Evolutionary conservation across 208 protist species (phyloP).

Genomic region (Trichomonas vaginalis): DNA sequence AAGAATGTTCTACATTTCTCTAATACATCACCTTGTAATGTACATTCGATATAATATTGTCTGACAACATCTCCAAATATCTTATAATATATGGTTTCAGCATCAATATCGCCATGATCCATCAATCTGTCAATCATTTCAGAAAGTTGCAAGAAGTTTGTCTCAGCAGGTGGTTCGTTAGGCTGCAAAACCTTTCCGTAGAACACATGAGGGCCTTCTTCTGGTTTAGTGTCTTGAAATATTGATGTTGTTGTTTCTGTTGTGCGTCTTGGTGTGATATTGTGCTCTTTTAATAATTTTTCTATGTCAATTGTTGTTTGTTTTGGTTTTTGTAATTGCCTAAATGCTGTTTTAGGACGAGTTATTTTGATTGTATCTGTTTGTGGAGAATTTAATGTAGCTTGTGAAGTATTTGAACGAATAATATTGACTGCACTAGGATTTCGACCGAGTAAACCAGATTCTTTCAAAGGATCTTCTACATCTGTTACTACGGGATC

Average conservation of each 20-base stretch:
- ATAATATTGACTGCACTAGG: neutral
- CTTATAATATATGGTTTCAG: neutral
- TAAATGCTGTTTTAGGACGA: neutral
- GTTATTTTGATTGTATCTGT: neutral
- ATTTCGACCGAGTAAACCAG: neutral
- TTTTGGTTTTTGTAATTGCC: neutral
- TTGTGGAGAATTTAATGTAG: neutral
- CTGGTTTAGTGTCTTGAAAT: neutral
- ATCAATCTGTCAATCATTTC: neutral
- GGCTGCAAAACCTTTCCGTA: neutral
- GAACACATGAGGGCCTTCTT: neutral
- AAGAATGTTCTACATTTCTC: neutral
- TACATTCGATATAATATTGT: constrained; percentile 13
- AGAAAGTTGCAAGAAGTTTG: neutral
- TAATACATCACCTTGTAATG: neutral
- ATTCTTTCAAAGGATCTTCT: neutral
- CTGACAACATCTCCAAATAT: neutral
- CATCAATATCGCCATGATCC: neutral
- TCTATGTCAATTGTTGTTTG: neutral
- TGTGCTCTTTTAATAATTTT: neutral
- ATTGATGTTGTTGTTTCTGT: neutral
- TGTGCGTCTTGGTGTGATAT: neutral
- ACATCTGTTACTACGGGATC: neutral
- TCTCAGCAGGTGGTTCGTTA: neutral
- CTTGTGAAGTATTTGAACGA: neutral